Evolutionary conservation across 139 green algal genomes (phyloP).

Genomic region (Closterium sp.): DNA sequence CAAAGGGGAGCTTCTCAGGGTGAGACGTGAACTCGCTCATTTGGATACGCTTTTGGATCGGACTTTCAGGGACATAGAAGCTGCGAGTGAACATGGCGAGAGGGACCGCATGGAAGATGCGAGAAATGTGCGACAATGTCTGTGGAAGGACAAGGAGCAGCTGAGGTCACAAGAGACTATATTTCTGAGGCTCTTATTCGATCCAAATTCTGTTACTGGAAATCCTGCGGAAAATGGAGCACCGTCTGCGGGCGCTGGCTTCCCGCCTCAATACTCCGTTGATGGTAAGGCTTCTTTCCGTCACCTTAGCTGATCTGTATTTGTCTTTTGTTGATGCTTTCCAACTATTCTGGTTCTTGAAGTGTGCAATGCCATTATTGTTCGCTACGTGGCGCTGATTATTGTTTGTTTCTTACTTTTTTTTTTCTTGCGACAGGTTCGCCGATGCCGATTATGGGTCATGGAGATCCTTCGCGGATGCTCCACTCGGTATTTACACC

Average conservation of each 20-base stretch:
- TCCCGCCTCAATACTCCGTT: neutral
- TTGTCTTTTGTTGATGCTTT: neutral
- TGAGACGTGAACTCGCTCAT: slow-evolving; percentile 19
- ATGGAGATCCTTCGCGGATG: neutral
- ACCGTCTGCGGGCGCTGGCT: neutral
- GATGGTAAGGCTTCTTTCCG: neutral
- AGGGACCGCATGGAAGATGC: slow-evolving; percentile 15
- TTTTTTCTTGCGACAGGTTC: neutral
- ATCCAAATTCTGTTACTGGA: slow-evolving; percentile 13
- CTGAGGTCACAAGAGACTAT: slow-evolving; percentile 33
- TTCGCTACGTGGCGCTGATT: no score
- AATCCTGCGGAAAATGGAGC: slow-evolving; percentile 12
- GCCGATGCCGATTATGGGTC: neutral
- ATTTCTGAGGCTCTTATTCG: slow-evolving; percentile 16
- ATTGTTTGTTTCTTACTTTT: no score
- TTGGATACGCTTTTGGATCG: neutral
- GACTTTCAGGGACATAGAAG: neutral
- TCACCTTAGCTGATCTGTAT: neutral
- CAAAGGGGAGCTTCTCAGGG: slow-evolving; percentile 32
- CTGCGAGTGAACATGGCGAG: neutral
- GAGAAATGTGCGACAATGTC: neutral
- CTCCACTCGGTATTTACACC: neutral
- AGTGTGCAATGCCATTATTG: neutral
- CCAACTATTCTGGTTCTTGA: neutral
- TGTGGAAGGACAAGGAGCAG: slow-evolving; percentile 45